A percentile compares a stretch with the other conserved stretches of the same genome.
Conservation (phyloP, 2,329 filamentous ascomycete genomes). For the Ascochyta fabae region DNA sequence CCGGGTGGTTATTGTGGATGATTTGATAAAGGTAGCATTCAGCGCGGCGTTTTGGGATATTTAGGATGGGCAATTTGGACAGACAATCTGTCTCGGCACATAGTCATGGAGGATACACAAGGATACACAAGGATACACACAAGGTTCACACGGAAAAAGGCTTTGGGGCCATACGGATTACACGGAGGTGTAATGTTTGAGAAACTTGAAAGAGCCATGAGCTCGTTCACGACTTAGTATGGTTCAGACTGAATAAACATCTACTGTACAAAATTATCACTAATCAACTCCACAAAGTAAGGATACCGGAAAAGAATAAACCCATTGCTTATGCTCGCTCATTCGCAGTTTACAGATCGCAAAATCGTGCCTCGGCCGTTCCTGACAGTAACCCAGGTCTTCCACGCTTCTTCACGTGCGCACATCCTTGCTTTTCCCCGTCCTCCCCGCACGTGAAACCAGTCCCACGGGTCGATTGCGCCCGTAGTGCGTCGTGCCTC, state of each 20-base stretch:
- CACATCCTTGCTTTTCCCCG: neutral
- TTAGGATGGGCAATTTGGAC: neutral
- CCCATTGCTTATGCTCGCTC: neutral
- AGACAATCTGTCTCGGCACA: neutral
- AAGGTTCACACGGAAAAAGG: neutral
- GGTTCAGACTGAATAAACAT: neutral
- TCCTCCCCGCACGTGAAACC: slow-evolving; percentile 7
- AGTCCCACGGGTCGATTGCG: neutral
- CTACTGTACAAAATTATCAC: neutral
- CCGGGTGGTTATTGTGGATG: slow-evolving; percentile 38
- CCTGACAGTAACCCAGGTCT: neutral
- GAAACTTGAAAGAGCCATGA: neutral
- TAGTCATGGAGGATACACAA: neutral
- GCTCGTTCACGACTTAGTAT: neutral
- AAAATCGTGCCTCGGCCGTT: slow-evolving; percentile 1
- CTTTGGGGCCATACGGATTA: neutral
- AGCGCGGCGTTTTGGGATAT: slow-evolving; percentile 9
- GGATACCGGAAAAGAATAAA: neutral
- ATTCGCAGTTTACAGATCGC: neutral
- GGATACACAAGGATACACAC: neutral
- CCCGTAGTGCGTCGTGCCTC: neutral
- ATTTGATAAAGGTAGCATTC: slow-evolving; percentile 25
- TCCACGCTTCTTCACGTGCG: slow-evolving; percentile 2
- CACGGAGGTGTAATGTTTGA: neutral
- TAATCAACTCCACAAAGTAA: too few species aligned